Evolutionary conservation across 2,329 filamentous ascomycete species (phyloP), one percentile per base, ranked within the genome.

Genomic region (Blastomyces parvus): DNA sequence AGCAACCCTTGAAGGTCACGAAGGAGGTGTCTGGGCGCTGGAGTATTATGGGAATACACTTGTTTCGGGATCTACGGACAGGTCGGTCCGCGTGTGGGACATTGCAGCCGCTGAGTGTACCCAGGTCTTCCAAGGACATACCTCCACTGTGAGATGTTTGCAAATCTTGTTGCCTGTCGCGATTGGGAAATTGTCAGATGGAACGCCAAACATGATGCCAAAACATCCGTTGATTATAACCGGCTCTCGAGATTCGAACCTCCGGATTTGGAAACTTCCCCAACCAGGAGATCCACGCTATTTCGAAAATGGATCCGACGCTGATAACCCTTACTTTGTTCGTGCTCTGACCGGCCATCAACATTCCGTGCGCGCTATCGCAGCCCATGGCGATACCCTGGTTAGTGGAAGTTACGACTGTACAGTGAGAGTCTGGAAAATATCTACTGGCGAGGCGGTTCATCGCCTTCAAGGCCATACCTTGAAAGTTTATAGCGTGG

Each of bases 31-130:
- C 0, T 99, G 94, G 94, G 94, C 94, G 38, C 79, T 99, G 61
- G 92, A 97, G 74, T 99, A 97, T 73, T 88, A 97, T 72, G 93
- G 92, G 60, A 97, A 97, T 72, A 91, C 90, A 19, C 80, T 99
- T 25, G 94, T 99, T 2, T 99, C 94, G 19, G 94, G 94, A 2
- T 97, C 92, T 7, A 99, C 94, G 0, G 94, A 99, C 76, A 84
- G 94, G 57, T 96, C 94, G 13, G 94, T 99, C n/a, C 87, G 94
- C n/a, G 93, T 99, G 0, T 99, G 94, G 94, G 93, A 99, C 73
- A 97, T 99, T 67, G 91, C 96, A 72, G 88, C 88, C 70, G 94
- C 92, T 0, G 84, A 89, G 56, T 97, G 93, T 75, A 93, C 92
- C 13, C 94, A 99, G 73, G 88, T 96, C 0, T 99, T 99, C 74